Percentiles rank a stretch among this genome's conserved stretches.
Conservation (phyloP, 2,329 filamentous ascomycete species). For the Sporothrix brunneoviolacea region DNA sequence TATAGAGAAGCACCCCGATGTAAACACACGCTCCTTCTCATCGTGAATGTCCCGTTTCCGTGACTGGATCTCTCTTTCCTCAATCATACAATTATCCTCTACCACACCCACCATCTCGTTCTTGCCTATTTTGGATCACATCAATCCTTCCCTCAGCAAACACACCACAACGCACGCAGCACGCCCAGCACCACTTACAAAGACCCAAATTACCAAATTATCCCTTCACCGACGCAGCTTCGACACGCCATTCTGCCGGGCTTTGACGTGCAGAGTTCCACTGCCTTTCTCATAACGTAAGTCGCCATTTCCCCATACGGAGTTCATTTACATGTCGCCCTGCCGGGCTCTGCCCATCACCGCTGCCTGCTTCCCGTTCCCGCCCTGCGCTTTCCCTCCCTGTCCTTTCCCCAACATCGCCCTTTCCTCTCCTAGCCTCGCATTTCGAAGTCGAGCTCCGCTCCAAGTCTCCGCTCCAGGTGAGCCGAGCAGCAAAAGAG, state of each 20-base stretch:
- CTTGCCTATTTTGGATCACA: background rate
- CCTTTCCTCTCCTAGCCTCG: background rate
- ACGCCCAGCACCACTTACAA: background rate
- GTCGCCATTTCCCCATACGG: background rate
- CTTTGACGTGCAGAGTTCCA: constrained; percentile 12
- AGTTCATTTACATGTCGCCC: background rate
- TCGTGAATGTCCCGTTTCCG: background rate
- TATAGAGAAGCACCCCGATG: constrained; percentile 1
- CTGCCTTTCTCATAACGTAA: constrained; percentile 14
- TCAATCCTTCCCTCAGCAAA: background rate
- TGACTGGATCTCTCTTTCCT: background rate
- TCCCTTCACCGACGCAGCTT: constrained; percentile 3
- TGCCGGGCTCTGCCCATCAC: background rate
- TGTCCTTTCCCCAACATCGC: constrained; percentile 5
- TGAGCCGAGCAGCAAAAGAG: too few relatives aligned
- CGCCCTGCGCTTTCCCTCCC: background rate
- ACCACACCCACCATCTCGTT: too few relatives aligned
- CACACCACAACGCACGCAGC: constrained; percentile 1
- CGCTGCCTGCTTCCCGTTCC: background rate
- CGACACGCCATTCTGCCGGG: constrained; percentile 15
- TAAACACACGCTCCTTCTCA: constrained; percentile 5
- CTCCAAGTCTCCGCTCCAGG: too few relatives aligned
- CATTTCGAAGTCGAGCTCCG: background rate
- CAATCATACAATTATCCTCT: background rate
- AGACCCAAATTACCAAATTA: background rate